phyloP scores from a whole-genome alignment of 306 rosid genomes.

The Potentilla sterilis region DNA sequence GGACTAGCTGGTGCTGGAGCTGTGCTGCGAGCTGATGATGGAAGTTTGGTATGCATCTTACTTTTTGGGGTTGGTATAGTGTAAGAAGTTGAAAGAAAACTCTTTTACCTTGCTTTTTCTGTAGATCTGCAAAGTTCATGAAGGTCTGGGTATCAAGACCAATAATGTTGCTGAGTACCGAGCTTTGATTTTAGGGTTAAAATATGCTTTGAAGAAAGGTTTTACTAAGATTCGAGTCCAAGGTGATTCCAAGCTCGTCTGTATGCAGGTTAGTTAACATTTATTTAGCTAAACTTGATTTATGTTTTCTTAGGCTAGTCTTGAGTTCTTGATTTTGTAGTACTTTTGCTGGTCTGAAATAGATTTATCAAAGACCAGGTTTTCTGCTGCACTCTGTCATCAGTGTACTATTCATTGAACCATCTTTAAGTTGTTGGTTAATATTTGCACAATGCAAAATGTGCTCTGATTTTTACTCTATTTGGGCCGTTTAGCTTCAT shows the following conservation, averaged over 20 bases:
- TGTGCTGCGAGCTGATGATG: conserved; percentile 71
- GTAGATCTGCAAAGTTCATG: conserved; percentile 80
- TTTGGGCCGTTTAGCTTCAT: not conserved
- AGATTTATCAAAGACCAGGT: not conserved
- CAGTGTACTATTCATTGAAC: not conserved
- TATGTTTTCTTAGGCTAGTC: not conserved
- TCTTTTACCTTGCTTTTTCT: conserved; percentile 34
- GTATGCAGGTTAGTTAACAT: conserved; percentile 77
- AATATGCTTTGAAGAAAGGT: conserved; percentile 78
- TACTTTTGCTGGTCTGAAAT: not conserved
- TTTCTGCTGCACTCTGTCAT: no score
- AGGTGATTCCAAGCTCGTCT: conserved; percentile 96
- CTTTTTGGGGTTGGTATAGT: conserved; percentile 16
- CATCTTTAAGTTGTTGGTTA: not conserved
- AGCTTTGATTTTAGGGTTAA: conserved; percentile 82
- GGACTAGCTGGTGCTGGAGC: conserved; percentile 98
- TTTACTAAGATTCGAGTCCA: conserved; percentile 53
- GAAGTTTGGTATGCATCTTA: conserved; percentile 65
- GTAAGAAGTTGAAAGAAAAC: conserved; percentile 3
- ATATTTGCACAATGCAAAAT: not conserved
- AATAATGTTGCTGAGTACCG: conserved; percentile 92
- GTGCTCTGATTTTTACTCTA: not conserved
- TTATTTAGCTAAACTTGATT: not conserved
- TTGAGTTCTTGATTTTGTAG: not conserved
- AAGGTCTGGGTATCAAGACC: conserved; percentile 81